Conservation (phyloP, 805 yeast species). For the Suhomyces sp. region DNA sequence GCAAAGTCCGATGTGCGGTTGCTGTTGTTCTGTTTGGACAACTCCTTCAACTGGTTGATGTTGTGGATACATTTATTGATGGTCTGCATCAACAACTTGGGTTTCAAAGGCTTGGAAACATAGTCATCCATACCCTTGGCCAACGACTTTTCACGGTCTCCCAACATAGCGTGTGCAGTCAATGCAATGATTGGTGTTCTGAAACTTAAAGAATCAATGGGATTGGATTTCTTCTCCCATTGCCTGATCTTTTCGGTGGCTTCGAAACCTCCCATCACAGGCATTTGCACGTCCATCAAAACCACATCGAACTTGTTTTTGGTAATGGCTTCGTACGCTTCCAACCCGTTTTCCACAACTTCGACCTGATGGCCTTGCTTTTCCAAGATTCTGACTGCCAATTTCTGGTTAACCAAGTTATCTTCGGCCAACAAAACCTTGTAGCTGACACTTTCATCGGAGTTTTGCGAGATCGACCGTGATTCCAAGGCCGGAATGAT, state of each 20-base stretch:
- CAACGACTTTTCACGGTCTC: conserved; percentile 82
- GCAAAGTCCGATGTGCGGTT: conserved; percentile 47
- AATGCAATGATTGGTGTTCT: conserved; percentile 86
- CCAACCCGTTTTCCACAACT: conserved; percentile 83
- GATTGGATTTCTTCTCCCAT: conserved; percentile 80
- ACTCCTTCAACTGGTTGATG: conserved; percentile 58
- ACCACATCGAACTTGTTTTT: conserved; percentile 72
- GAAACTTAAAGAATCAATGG: conserved; percentile 64
- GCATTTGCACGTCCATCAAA: conserved; percentile 94
- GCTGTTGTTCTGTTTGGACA: conserved; percentile 46
- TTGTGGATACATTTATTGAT: conserved; percentile 80
- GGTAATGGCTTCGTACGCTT: conserved; percentile 75
- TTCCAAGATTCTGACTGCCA: conserved; percentile 80
- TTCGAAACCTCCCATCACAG: conserved; percentile 92
- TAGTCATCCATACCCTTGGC: conserved; percentile 93
- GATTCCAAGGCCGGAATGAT: conserved; percentile 83
- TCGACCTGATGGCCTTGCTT: conserved; percentile 82
- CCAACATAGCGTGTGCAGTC: conserved; percentile 93
- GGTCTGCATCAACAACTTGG: conserved; percentile 77
- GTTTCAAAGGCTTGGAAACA: conserved; percentile 83
- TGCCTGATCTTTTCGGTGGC: conserved; percentile 84
- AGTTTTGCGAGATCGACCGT: conserved; percentile 72
- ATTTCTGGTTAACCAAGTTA: conserved; percentile 80
- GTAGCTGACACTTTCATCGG: conserved; percentile 74
- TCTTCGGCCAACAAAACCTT: conserved; percentile 81